These are phyloP conservation scores for Schizophyllum commune DNA, from an alignment of 1,284 basidiomycete species.

Conservation along the genomic window DNA sequence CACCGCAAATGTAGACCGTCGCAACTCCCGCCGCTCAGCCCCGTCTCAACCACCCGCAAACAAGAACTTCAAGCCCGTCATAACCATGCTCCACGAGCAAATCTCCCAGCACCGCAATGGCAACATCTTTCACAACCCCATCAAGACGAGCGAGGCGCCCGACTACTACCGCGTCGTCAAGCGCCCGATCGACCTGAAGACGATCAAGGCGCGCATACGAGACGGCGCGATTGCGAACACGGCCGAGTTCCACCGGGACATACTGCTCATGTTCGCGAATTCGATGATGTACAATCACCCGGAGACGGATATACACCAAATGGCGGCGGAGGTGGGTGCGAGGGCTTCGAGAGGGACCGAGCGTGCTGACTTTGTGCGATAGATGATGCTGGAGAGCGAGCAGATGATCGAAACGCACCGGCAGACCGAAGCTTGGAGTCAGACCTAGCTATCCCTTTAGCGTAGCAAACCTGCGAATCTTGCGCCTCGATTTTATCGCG, in stretches of 20 bases:
- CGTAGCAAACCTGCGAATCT: neutral
- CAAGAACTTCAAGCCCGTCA: conserved; percentile 76
- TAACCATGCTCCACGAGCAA: conserved; percentile 71
- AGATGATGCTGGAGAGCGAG: conserved; percentile 88
- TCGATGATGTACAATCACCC: conserved; percentile 93
- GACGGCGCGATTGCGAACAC: conserved; percentile 76
- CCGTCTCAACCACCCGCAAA: conserved; percentile 42
- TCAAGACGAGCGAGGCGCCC: conserved; percentile 80
- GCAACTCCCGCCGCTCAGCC: conserved; percentile 23
- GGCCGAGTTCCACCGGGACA: conserved; percentile 82
- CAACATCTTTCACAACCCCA: conserved; percentile 86
- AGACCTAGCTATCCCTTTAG: conserved; percentile 21
- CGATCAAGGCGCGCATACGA: conserved; percentile 75
- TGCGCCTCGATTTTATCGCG: no score
- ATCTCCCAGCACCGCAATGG: conserved; percentile 82
- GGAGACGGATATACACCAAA: conserved; percentile 73
- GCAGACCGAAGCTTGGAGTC: conserved; percentile 64
- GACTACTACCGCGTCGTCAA: conserved; percentile 89
- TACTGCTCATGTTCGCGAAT: conserved; percentile 91
- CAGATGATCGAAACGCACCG: conserved; percentile 68
- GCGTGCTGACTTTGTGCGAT: neutral
- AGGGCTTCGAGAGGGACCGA: conserved; percentile 6
- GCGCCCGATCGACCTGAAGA: conserved; percentile 89
- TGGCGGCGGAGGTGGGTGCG: conserved; percentile 78
- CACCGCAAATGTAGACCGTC: conserved; percentile 20